Evolutionary conservation across 23 red algal species (phyloP).

Genomic region (Pyropia yezoensis): DNA sequence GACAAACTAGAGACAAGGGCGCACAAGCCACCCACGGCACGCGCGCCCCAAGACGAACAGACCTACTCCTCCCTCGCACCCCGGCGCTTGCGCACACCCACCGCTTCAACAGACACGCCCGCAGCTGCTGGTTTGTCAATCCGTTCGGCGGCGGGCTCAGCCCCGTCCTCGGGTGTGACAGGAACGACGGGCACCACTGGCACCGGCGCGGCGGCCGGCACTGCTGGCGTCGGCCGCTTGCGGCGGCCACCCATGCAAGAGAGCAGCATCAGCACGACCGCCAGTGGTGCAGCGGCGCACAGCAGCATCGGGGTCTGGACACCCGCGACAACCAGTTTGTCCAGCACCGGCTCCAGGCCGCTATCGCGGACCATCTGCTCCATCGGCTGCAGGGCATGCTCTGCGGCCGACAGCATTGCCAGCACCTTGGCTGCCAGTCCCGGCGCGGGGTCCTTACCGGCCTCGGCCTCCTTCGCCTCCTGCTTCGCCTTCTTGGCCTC

Average conservation of each 20-base stretch:
- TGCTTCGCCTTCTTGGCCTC: slow-evolving; percentile 25
- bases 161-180: no score
- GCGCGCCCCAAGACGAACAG: no score
- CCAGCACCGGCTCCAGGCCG: slow-evolving; percentile 47
- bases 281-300: slow-evolving; percentile 25
- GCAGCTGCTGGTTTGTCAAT: no score
- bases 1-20: no score
- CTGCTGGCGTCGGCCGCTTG: not conserved
- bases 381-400: slow-evolving; percentile 27
- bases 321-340: slow-evolving; percentile 56
- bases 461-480: slow-evolving; percentile 13
- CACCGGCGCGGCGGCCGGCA: no score
- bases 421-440: slow-evolving; percentile 7
- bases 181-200: no score
- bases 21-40: no score
- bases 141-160: no score
- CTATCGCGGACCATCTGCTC: slow-evolving; percentile 13
- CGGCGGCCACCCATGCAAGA: slow-evolving; percentile 12
- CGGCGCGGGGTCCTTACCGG: slow-evolving; percentile 9
- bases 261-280: slow-evolving; percentile 37
- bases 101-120: no score
- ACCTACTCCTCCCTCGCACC: no score
- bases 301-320: slow-evolving; percentile 61
- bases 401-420: slow-evolving; percentile 14
- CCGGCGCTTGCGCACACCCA: no score